Base-by-base conservation (phyloP, 805 yeast genomes). In the Metschnikowia similis region DNA sequence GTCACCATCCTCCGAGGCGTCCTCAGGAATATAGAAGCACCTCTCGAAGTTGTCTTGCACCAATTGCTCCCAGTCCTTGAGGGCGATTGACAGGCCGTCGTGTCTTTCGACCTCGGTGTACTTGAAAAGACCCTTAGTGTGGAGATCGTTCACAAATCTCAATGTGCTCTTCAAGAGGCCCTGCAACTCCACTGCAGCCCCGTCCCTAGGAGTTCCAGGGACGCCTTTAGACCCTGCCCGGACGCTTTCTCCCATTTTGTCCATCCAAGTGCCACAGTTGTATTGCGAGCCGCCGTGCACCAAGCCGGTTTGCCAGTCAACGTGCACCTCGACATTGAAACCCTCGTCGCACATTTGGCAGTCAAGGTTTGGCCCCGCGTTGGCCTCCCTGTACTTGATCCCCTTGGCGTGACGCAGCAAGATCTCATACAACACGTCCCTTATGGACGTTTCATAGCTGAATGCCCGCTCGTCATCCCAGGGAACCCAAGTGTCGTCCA, bases 181-280 rank as follows among this genome's bases (percentile, higher is more conserved):
- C 58, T 82, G 89, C 50, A 92, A 86, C 67, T 92, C 99, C 49
- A 92, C 76, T 2, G 96, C 97, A 1, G 97, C 96, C 35, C 99
- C 99, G 67, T 91, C 96, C 63, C 99, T 80, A 26, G 99, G 98
- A 0, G 98, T 92, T 1, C 98, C 99, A 1, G 99, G 99, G 34
- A 81, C 74, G n/a, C 99, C 99, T 58, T 85, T 87, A 51, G 82
- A 84, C 1, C 86, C 85, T 0, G 98, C 97, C 49, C 69, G 75
- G 34, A 67, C 82, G 61, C 96, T 87, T 70, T 94, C 98, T 27
- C 99, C 99, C 98, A 92, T 92, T 70, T 92, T 92, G 69, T 92
- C 99, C 97, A 91, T 92, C 99, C 99, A 92, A 0, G 99, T 94
- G 21, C 99, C 99, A 72, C 99, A 92, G 64, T 92, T 92, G 65